Conservation (phyloP, 106 monocot genomes). For the Ottelia alismoides region DNA sequence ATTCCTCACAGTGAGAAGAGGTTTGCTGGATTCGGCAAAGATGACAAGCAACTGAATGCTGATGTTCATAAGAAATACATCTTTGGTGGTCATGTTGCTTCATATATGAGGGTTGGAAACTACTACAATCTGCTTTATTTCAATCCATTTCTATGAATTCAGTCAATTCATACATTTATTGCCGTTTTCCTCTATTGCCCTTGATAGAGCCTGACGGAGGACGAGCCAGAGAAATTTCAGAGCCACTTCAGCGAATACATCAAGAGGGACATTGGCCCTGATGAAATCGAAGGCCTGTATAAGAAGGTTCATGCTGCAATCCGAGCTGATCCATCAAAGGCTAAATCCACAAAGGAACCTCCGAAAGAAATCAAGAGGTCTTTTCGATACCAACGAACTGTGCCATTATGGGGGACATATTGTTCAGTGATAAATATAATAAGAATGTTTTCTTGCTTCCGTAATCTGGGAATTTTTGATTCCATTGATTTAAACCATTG, state of each 20-base stretch:
- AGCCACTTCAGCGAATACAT: constrained; percentile 66
- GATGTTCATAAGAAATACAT: constrained; percentile 77
- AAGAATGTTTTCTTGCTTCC: too few relatives aligned
- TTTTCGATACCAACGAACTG: too few relatives aligned
- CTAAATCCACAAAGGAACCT: constrained; percentile 54
- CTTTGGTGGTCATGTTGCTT: constrained; percentile 73
- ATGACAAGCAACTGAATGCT: constrained; percentile 68
- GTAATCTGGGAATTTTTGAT: too few relatives aligned
- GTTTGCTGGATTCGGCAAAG: constrained; percentile 80
- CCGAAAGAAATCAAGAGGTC: too few relatives aligned
- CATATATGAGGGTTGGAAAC: constrained; percentile 76
- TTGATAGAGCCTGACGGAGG: constrained; percentile 51
- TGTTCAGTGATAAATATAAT: too few relatives aligned
- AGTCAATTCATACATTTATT: too few relatives aligned
- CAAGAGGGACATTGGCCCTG: constrained; percentile 59
- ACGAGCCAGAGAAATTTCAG: constrained; percentile 93
- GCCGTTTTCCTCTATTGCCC: not conserved
- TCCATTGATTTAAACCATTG: too few relatives aligned
- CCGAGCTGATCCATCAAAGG: constrained; percentile 53
- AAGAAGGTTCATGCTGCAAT: constrained; percentile 97
- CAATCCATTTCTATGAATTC: not conserved
- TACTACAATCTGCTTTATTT: too few relatives aligned
- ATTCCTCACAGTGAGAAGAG: constrained; percentile 87
- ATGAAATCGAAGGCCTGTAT: constrained; percentile 60
- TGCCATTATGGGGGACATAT: too few relatives aligned